Evolutionary conservation across 768 basidiomycete species (phyloP).

Genomic region (Amanita pallidorosea): DNA sequence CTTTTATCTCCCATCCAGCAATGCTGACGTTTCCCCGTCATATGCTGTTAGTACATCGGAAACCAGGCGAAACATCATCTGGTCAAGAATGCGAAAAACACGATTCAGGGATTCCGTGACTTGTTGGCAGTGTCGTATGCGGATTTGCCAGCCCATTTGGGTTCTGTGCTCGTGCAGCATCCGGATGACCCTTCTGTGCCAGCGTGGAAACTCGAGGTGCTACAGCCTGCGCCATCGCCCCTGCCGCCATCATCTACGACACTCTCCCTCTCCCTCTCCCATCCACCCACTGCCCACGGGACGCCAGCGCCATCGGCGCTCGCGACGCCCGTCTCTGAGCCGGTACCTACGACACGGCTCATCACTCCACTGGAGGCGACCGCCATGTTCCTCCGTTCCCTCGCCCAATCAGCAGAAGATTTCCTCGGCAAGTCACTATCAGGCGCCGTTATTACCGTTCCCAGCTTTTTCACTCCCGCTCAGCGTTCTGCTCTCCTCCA

Average conservation of each 20-base stretch:
- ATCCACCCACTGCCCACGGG: slow-evolving; percentile 48
- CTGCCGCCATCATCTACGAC: slow-evolving; percentile 33
- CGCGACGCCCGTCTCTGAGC: slow-evolving; percentile 66
- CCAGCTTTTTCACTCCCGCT: slow-evolving; percentile 57
- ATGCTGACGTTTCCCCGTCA: slow-evolving; percentile 6
- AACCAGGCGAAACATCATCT: slow-evolving; percentile 91
- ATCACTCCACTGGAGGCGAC: slow-evolving; percentile 79
- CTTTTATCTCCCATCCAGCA: not conserved
- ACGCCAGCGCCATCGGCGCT: slow-evolving; percentile 38
- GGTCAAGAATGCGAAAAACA: slow-evolving; percentile 90
- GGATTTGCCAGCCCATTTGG: not conserved
- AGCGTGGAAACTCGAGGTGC: slow-evolving; percentile 76
- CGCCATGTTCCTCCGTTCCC: slow-evolving; percentile 74
- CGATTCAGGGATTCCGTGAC: slow-evolving; percentile 91
- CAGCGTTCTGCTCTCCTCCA: slow-evolving; percentile 63
- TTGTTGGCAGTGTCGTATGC: slow-evolving; percentile 83
- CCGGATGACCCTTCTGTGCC: slow-evolving; percentile 60
- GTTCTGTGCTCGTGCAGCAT: slow-evolving; percentile 27
- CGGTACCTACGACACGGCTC: slow-evolving; percentile 52
- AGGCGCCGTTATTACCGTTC: slow-evolving; percentile 79
- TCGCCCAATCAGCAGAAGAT: slow-evolving; percentile 80
- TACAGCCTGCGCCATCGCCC: slow-evolving; percentile 68
- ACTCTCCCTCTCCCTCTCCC: slow-evolving; percentile 11
- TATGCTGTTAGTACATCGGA: slow-evolving; percentile 74
- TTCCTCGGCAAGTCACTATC: slow-evolving; percentile 75